Evolutionary conservation across 371 early-diverging fungal species (phyloP), one percentile per base, ranked within the genome.

Genomic region (Aphelidium insulamus): DNA sequence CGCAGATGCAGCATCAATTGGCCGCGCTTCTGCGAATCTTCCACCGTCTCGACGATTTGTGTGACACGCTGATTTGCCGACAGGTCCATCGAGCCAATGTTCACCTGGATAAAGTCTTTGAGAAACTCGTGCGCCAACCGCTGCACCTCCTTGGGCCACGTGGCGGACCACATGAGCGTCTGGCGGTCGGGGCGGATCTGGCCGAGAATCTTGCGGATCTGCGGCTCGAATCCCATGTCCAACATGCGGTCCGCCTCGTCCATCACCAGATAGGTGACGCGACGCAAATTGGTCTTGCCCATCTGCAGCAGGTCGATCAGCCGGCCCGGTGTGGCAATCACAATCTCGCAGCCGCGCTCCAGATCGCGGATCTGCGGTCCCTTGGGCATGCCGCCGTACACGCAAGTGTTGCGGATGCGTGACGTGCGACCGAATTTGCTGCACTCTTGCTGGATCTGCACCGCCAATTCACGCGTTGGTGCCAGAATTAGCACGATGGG

Each of bases 161-260:
- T 95, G 23, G 97, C 97, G 14, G 85, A 84, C 57, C 87, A 95
- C 81, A 95, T 79, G 46, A 95, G 81, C 0, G 92, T 97, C 45
- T 81, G 81, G 18, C 97, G 77, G 4, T 68, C 59, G n/a, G 8
- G 83, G 79, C 88, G 92, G 85, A 44, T 92, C 83, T 59, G 49
- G 50, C 90, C 81, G 20, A 98, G 92, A 43, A 97, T 84, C 22
- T 80, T 77, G 37, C 97, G 71, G 43, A 98, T 94, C 55, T 97
- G 98, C 22, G 88, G 86, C 53, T 94, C 95, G 59, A 98, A 97
- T 35, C 98, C 98, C 92, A 92, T 95, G 48, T 98, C 99, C 26
- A 94, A 66, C 85, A 95, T 87, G 40, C 97, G 78, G 59, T 99
- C 99, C 15, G 98, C 99, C 58, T 99, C 99, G 52, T 99, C 99